These are phyloP conservation scores for Xylariaceae sp. DNA, from an alignment of 2,329 filamentous ascomycete genomes.

Conservation along the genomic window DNA sequence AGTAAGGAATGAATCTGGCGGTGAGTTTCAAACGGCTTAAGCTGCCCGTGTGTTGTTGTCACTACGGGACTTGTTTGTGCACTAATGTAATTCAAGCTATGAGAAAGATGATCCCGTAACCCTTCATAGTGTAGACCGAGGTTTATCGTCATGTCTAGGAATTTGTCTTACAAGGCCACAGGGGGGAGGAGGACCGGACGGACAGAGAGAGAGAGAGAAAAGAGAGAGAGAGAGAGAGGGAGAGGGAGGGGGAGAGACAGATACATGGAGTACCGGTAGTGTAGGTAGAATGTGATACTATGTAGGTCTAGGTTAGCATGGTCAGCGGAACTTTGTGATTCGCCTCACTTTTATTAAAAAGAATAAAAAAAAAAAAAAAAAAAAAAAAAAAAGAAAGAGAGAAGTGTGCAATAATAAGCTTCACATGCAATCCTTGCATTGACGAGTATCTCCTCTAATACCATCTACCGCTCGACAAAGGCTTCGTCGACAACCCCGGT, in stretches of 20 bases:
- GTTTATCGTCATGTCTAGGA: conserved; percentile 8
- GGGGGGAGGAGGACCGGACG: background rate
- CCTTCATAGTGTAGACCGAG: conserved; percentile 1
- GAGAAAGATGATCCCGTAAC: background rate
- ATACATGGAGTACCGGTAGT: background rate
- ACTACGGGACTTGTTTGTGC: background rate
- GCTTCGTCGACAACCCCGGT: conserved; percentile 19
- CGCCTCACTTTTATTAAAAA: background rate
- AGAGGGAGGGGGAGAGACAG: too few species aligned
- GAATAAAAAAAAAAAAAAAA: background rate
- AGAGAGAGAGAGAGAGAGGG: background rate
- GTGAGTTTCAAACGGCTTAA: conserved; percentile 26
- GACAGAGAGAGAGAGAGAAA: background rate
- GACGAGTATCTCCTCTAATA: background rate
- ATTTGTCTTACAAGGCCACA: conserved; percentile 4
- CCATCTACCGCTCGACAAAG: background rate
- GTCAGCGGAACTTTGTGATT: background rate
- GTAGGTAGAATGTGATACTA: background rate
- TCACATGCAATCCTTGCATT: background rate
- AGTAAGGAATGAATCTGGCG: conserved; percentile 14
- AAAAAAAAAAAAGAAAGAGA: too few species aligned
- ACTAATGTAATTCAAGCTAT: too few species aligned
- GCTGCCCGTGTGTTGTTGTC: background rate
- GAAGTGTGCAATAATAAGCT: background rate
- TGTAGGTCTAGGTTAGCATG: background rate